A percentile compares a stretch with the other conserved stretches of the same genome.
These are phyloP conservation scores for Carex parvula DNA, from an alignment of 176 grass and related monocot species.

Conservation along the genomic window DNA sequence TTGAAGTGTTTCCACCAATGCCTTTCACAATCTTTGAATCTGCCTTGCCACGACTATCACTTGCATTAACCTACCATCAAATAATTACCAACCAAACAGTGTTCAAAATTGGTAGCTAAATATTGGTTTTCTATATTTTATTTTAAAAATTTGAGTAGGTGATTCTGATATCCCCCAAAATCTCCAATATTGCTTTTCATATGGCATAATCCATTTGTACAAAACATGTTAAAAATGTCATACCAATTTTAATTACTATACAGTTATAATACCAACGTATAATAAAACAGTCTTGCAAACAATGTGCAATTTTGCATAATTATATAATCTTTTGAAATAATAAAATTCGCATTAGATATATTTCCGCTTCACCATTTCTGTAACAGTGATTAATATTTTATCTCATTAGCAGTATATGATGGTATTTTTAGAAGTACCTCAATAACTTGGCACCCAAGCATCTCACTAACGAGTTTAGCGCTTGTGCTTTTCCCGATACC, in stretches of 20 bases:
- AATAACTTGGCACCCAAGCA: constrained; percentile 89
- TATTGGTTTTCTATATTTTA: neutral
- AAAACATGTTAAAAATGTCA: neutral
- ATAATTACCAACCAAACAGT: constrained; percentile 15
- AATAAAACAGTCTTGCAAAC: neutral
- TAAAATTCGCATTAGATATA: neutral
- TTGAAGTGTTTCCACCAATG: constrained; percentile 83
- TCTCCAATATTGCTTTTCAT: neutral
- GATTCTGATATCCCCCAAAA: neutral
- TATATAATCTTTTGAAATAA: neutral
- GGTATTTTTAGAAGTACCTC: constrained; percentile 48
- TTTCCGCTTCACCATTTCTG: neutral
- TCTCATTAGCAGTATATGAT: neutral
- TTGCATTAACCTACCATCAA: constrained; percentile 86
- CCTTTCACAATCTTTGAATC: constrained; percentile 94
- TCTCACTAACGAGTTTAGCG: constrained; percentile 89
- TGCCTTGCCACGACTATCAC: constrained; percentile 97
- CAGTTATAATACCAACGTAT: neutral
- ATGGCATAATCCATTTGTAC: neutral
- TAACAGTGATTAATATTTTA: neutral
- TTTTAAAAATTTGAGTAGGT: neutral
- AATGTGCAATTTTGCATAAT: neutral
- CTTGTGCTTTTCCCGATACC: constrained; percentile 97
- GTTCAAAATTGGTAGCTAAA: neutral
- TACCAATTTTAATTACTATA: neutral